Evolutionary conservation across 208 protist species (phyloP), one percentile per base, ranked within the genome.

Genomic region (Crithidia bombi): DNA sequence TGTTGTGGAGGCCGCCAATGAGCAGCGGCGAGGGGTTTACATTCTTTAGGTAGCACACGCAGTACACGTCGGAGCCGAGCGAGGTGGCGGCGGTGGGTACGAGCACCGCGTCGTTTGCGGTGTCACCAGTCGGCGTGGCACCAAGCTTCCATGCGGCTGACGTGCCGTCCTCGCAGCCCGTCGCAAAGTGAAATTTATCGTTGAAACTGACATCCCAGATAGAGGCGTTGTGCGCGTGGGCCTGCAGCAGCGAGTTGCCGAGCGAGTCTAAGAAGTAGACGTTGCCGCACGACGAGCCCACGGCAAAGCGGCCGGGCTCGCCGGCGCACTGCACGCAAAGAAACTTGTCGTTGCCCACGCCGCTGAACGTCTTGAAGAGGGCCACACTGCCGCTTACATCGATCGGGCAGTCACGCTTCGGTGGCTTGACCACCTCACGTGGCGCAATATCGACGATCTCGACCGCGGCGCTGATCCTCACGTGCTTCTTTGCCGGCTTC

Each of bases 201-300:
- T 59, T 74, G 74, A 92, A 95, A 71, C 73, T 81, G 36, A 95
- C 50, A 44, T 92, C 89, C 87, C 89, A 95, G 57, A 95, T 91
- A 14, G 86, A 81, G 43, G 78, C 73, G 43, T 90, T 81, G 74
- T 95, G 89, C 5, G 75, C 83, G 77, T 95, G 89, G 3, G 85
- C 79, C 71, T 92, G 86, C 49, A 95, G 69, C n/a, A 95, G 78
- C 21, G 89, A 91, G 65, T 91, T 90, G 7, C 89, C 89, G 14
- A 89, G 74, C 9, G 75, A 71, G 59, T 95, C 89, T 5, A 95
- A 56, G 64, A 95, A 91, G 83, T 95, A 95, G 6, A 95, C 76
- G 65, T 95, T 92, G 51, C 89, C 89, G 65, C 84, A 75, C 19
- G 83, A 87, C 7, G 85, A 91, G 62, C 89, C 86, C 19, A 95